phyloP scores from a whole-genome alignment of 2,329 filamentous ascomycete genomes.

The Pseudocercospora musae region DNA sequence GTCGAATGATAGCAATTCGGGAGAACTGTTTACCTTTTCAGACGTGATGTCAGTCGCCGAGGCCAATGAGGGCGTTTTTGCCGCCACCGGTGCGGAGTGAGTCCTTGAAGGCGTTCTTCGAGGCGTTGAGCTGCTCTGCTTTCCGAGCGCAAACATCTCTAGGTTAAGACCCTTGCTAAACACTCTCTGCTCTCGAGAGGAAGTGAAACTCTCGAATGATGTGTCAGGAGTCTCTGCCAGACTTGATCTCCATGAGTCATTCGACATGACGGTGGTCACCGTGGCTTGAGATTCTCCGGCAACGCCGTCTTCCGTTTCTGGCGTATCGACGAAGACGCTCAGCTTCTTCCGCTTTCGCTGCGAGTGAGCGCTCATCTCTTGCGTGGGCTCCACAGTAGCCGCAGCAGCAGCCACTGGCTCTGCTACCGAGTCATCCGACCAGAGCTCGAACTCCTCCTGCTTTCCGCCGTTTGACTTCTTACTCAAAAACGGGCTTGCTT shows the following conservation, averaged over 20 bases:
- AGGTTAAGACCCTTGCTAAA: slow-evolving; percentile 28
- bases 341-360: slow-evolving; percentile 32
- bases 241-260: slow-evolving; percentile 12
- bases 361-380: slow-evolving; percentile 16
- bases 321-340: slow-evolving; percentile 26
- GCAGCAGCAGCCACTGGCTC: slow-evolving; percentile 41
- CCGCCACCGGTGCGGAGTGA: slow-evolving; percentile 11
- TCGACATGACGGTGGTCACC: slow-evolving; percentile 1
- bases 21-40: neutral
- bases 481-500: slow-evolving; percentile 43
- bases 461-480: slow-evolving; percentile 34
- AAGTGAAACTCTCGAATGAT: slow-evolving; percentile 22
- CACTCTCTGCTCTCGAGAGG: slow-evolving; percentile 12
- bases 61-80: slow-evolving; percentile 4
- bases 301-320: neutral
- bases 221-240: slow-evolving; percentile 24
- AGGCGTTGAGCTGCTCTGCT: slow-evolving; percentile 10
- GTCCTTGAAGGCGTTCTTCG: slow-evolving; percentile 13
- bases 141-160: slow-evolving; percentile 23
- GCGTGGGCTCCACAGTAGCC: slow-evolving; percentile 20
- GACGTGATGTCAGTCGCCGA: neutral
- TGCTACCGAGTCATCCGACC: slow-evolving; percentile 48
- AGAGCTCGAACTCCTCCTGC: slow-evolving; percentile 44
- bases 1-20: slow-evolving; percentile 3
- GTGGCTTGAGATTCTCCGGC: slow-evolving; percentile 3